Base-by-base conservation (phyloP, 768 basidiomycete genomes). In the Antrodiella citrinella region DNA sequence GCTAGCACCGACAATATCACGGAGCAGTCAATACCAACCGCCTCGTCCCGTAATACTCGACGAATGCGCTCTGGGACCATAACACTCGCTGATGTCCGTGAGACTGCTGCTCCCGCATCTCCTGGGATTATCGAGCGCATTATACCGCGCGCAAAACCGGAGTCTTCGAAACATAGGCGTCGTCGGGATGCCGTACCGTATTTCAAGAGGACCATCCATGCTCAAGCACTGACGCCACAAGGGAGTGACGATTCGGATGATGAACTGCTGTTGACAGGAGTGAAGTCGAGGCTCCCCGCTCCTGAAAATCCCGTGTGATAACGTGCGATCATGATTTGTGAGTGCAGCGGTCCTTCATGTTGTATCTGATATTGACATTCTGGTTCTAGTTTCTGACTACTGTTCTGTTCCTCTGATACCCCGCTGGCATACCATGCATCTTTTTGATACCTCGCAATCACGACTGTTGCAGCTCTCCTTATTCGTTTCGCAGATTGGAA, bases 31-130 rank as follows among this genome's bases (percentile, higher is more conserved):
- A 35, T 35, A 7, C 30, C 30, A 35, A 35, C n/a, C n/a, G 15
- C 30, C 30, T 35, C 7, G 30, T 35, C 30, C 30, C 30, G 30
- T 35, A 61, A 61, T 12, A 57, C 69, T 11, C 64, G 68, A 19
- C 69, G 78, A 7, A 73, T 74, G 7, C 70, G 76, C 43, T 77
- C 75, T 45, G 78, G 74, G 2, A 78, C 78, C 2, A 60, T 78
- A 55, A 53, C 63, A 57, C 49, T 63, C 53, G 52, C 55, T 51
- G 52, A 49, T 45, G 26, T 35, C 15, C 30, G 15, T 35, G 30
- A 35, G 15, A 35, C 7, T 15, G 15, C 30, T 35, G 30, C 30
- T 35, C 30, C 30, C 7, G 7, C 30, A 15, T 35, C 30, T 7
- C 30, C 30, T 15, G 30, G 30, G 30, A 35, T 35, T 7, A 35